A percentile compares a stretch with the other conserved stretches of the same genome.
Conservation (phyloP, 306 rosid species). For the Myrica gale region DNA sequence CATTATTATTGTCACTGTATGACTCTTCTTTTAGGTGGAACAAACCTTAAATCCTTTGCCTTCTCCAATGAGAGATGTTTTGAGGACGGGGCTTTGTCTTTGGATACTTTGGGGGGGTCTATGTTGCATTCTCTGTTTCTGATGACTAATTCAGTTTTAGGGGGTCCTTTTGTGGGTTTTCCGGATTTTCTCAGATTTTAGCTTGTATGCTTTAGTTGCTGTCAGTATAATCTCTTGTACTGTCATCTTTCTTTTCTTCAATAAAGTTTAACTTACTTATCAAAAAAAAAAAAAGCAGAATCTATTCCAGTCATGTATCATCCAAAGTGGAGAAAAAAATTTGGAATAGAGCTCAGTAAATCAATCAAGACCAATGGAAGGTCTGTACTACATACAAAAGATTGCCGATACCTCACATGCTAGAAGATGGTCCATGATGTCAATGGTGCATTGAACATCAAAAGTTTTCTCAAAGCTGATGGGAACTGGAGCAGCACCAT, state of each 20-base stretch:
- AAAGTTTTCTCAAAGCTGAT: conserved; percentile 63
- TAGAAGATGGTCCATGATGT: conserved; percentile 90
- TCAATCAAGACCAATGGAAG: not conserved
- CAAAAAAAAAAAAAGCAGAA: not conserved
- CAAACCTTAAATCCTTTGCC: not conserved
- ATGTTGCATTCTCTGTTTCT: no score
- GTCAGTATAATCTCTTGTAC: no score
- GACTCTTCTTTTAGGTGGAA: not conserved
- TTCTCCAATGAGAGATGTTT: not conserved
- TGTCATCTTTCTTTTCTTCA: no score
- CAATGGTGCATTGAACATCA: conserved; percentile 69
- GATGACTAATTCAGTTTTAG: no score
- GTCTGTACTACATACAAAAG: conserved; percentile 18
- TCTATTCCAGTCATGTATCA: not conserved
- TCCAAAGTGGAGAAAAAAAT: not conserved
- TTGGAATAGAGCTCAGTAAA: not conserved
- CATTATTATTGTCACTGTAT: not conserved
- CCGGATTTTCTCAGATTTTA: no score
- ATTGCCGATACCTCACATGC: conserved; percentile 78
- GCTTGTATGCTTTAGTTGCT: no score
- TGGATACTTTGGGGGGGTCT: no score
- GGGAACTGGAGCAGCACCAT: conserved; percentile 96
- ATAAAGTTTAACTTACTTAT: no score
- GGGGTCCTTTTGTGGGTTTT: no score
- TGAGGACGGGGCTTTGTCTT: no score